Percentiles rank a stretch among this genome's conserved stretches.
Evolutionary conservation across 148 eudicot genomes (phyloP).

Genomic region (Rhododendron kiyosumense): DNA sequence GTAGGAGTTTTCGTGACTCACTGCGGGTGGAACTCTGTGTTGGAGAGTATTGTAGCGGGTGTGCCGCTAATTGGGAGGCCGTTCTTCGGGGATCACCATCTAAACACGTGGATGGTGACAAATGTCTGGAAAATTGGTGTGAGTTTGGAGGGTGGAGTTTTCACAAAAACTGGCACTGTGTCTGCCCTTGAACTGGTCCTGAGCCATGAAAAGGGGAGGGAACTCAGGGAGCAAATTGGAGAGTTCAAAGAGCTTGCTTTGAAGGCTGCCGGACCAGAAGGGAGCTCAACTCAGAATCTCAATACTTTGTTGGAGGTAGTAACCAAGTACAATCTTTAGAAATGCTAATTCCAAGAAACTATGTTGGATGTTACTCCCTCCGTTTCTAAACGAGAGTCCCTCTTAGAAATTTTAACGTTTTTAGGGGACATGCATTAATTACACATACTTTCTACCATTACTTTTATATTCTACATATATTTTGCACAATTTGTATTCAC

Average conservation of each 20-base stretch:
- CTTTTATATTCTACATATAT: too few relatives aligned
- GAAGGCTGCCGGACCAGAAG: constrained; percentile 20
- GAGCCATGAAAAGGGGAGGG: constrained; percentile 25
- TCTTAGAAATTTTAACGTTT: too few relatives aligned
- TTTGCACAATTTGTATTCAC: too few relatives aligned
- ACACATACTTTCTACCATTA: too few relatives aligned
- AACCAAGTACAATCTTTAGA: not conserved
- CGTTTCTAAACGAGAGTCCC: too few relatives aligned
- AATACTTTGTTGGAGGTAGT: constrained; percentile 15
- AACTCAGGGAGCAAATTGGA: constrained; percentile 16
- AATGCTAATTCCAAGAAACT: not conserved
- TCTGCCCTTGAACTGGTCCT: constrained; percentile 28
- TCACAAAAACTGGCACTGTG: constrained; percentile 18
- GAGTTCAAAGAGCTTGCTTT: constrained; percentile 24
- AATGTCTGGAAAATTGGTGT: constrained; percentile 35
- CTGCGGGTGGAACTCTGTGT: constrained; percentile 67
- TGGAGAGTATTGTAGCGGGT: constrained; percentile 49
- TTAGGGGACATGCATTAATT: too few relatives aligned
- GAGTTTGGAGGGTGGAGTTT: constrained; percentile 33
- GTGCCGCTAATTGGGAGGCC: constrained; percentile 68
- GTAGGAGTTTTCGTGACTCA: constrained; percentile 57
- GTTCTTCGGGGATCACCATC: constrained; percentile 50
- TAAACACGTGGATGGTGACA: constrained; percentile 44
- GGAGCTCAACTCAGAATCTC: constrained; percentile 27
- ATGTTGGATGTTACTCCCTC: too few relatives aligned